Evolutionary conservation across 2,329 filamentous ascomycete genomes (phyloP), one percentile per base, ranked within the genome.

Genomic region (Sclerotiophoma versabilis): DNA sequence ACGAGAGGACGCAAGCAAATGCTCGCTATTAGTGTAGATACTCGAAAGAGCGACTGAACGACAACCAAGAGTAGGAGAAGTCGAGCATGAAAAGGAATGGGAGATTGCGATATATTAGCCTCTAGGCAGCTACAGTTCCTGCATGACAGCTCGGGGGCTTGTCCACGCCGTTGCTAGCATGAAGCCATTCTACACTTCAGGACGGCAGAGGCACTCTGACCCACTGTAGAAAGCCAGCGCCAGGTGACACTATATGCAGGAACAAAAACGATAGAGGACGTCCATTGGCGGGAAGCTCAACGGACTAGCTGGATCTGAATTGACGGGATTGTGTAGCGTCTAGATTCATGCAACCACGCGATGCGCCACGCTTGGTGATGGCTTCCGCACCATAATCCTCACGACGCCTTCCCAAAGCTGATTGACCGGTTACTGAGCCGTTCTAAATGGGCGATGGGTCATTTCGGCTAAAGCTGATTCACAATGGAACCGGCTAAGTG

Each of bases 1-100:
- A 82, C 53, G 82, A 84, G 74, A 75, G 82, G 80, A 84, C 81
- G 80, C 81, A 83, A 80, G 81, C 79, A 72, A 78, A 74, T 23
- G 62, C 69, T 65, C 64, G 69, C 74, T 65, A 71, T 66, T 67
- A 67, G 37, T 56, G 50, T 58, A 59, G 45, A 60, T 57, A 64
- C 69, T 66, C 63, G 56, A 66, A 59, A 67, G 66, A 71, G 62
- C 54, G 70, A 69, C 67, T 66, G 64, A 49, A 57, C 39, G 30
- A 60, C 49, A 59, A 64, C 46, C 45, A 49, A 65, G 53, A 51
- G 50, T 49, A 65, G 64, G 54, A 63, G 59, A 55, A 60, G 57
- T 58, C 43, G 20, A 51, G 60, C 51, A 56, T 60, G 44, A 60
- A 70, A 66, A 64, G 55, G 51, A 44, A 62, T 54, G 62, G 70